These are phyloP conservation scores for Phoma sp. DNA, from an alignment of 2,329 filamentous ascomycete species.

Conservation along the genomic window DNA sequence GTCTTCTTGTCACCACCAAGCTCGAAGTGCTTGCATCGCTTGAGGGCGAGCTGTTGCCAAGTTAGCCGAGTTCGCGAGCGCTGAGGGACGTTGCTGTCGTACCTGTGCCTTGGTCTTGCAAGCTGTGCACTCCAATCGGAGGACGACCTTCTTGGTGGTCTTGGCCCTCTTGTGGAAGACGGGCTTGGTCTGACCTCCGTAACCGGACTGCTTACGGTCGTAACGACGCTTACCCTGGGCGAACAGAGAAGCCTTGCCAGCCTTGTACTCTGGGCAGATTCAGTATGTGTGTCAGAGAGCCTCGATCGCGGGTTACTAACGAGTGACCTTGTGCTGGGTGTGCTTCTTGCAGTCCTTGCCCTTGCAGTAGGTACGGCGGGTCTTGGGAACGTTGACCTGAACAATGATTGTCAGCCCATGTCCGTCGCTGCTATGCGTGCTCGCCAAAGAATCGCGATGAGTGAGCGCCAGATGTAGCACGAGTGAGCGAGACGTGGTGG, in stretches of 20 bases:
- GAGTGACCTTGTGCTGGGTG: constrained; percentile 46
- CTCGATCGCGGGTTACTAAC: constrained; percentile 30
- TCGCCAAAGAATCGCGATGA: constrained; percentile 12
- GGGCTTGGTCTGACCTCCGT: constrained; percentile 99
- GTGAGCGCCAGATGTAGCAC: constrained; percentile 14
- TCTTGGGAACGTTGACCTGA: constrained; percentile 98
- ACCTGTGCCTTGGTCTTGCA: constrained; percentile 70
- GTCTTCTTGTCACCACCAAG: constrained; percentile 99
- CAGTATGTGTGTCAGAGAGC: constrained; percentile 27
- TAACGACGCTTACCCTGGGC: constrained; percentile 99
- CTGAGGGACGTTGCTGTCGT: constrained; percentile 4
- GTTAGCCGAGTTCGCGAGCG: constrained; percentile 19
- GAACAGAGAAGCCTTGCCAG: constrained; percentile 93
- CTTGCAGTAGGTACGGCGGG: constrained; percentile 97
- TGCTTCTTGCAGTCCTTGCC: constrained; percentile 81
- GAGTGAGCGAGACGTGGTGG: constrained; percentile 20
- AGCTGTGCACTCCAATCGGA: constrained; percentile 94
- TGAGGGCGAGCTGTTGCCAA: constrained; percentile 87
- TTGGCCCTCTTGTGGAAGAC: constrained; percentile 99
- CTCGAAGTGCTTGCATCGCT: constrained; percentile 99
- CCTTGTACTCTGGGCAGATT: constrained; percentile 75
- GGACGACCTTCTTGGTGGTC: constrained; percentile 99
- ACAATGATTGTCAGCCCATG: constrained; percentile 24
- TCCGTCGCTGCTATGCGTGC: constrained; percentile 6
- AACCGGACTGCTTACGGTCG: constrained; percentile 89